Evolutionary conservation across 1,284 basidiomycete genomes (phyloP).

Genomic region (Melampsora abietis-canadensis): DNA sequence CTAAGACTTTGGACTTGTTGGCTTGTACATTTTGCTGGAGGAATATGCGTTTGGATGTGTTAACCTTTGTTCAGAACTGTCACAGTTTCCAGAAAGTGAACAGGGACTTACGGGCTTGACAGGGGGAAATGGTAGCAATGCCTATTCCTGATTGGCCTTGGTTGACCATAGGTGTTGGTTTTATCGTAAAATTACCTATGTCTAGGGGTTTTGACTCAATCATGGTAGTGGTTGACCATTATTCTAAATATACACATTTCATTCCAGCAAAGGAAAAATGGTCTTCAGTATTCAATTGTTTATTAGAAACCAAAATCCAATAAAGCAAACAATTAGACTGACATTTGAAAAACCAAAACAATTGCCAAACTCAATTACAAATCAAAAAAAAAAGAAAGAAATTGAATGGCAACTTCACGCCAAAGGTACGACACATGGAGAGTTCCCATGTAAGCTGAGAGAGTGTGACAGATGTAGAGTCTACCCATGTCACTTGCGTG

Average conservation of each 20-base stretch:
- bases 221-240: constrained; percentile 55
- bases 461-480: no score
- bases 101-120: neutral
- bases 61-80: constrained; percentile 1
- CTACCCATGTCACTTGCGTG: no score
- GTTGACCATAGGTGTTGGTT: constrained; percentile 57
- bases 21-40: constrained; percentile 12
- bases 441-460: no score
- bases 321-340: no score
- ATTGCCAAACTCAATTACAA: no score
- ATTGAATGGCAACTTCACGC: no score
- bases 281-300: no score
- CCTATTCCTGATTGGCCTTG: constrained; percentile 53
- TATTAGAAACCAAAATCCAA: no score
- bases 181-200: constrained; percentile 56
- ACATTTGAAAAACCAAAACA: no score
- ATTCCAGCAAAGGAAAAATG: constrained; percentile 29
- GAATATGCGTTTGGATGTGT: constrained; percentile 5
- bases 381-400: no score
- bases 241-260: constrained; percentile 57
- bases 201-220: constrained; percentile 55
- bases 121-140: constrained; percentile 55
- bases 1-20: neutral
- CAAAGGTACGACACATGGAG: no score
- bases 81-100: constrained; percentile 13